A percentile compares a stretch with the other conserved stretches of the same genome.
phyloP scores from a whole-genome alignment of 192 early-diverging fungal species.

The Phycomyces nitens region DNA sequence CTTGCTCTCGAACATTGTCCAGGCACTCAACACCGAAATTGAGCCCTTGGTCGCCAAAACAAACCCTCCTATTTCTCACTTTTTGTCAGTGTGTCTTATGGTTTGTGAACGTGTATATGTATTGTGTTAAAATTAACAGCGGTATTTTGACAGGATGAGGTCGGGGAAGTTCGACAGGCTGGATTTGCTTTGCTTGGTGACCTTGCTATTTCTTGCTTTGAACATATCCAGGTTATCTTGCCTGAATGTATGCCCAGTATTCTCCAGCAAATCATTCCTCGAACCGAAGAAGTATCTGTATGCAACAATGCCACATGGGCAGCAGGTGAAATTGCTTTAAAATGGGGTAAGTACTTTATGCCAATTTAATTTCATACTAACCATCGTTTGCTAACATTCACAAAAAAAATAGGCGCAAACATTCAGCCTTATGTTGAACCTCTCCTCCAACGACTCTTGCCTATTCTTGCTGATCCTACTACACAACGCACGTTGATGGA shows the following conservation, averaged over 20 bases:
- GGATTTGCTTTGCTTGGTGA: conserved; percentile 96
- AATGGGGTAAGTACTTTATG: conserved; percentile 50
- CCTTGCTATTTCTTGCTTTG: conserved; percentile 86
- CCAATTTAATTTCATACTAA: conserved; percentile 6
- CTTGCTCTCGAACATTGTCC: conserved; percentile 88
- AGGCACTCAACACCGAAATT: conserved; percentile 78
- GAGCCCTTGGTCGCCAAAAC: conserved; percentile 72
- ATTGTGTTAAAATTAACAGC: conserved; percentile 37
- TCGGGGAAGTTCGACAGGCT: conserved; percentile 84
- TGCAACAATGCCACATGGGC: conserved; percentile 99
- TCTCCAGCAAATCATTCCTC: conserved; percentile 68
- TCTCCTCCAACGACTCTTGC: conserved; percentile 79
- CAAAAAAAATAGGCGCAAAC: conserved; percentile 47
- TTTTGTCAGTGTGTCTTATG: conserved; percentile 67
- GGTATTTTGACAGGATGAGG: conserved; percentile 30
- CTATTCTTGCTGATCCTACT: conserved; percentile 64
- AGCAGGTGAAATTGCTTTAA: conserved; percentile 92
- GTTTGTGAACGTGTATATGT: conserved; percentile 40
- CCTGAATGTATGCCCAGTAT: conserved; percentile 76
- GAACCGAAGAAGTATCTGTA: conserved; percentile 74
- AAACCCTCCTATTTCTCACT: conserved; percentile 67
- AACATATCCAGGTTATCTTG: conserved; percentile 74
- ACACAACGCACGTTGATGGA: conserved; percentile 76
- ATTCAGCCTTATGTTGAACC: conserved; percentile 80
- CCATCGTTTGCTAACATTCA: background rate